These are phyloP conservation scores for Themeda triandra DNA, from an alignment of 176 grass and related monocot species.

Conservation along the genomic window DNA sequence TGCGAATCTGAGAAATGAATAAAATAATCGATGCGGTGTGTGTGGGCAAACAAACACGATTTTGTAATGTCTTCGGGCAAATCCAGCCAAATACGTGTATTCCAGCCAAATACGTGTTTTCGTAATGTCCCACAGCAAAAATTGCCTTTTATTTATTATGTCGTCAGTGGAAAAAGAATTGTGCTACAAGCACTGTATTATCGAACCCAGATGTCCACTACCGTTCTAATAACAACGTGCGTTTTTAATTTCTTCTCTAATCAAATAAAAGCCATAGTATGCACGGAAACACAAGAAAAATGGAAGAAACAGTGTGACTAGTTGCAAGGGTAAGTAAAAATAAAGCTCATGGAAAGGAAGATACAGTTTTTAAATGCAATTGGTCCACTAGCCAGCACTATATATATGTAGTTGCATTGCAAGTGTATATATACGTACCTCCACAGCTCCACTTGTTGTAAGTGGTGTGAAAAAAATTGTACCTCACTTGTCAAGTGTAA, in stretches of 20 bases:
- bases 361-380: too few relatives aligned
- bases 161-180: background rate
- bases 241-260: background rate
- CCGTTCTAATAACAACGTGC: background rate
- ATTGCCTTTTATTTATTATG: background rate
- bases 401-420: background rate
- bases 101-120: too few relatives aligned
- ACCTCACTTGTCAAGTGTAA: background rate
- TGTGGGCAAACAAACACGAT: too few relatives aligned
- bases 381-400: too few relatives aligned
- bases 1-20: too few relatives aligned
- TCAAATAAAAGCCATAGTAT: background rate
- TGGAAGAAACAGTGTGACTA: background rate
- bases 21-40: too few relatives aligned
- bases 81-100: too few relatives aligned
- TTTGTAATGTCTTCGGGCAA: too few relatives aligned
- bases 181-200: constrained; percentile 24
- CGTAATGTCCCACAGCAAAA: too few relatives aligned
- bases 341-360: too few relatives aligned
- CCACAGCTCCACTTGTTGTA: background rate
- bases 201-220: background rate
- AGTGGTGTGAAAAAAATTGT: background rate
- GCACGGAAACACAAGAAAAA: background rate
- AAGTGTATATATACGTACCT: too few relatives aligned
- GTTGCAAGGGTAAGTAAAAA: background rate